phyloP scores from a whole-genome alignment of 192 early-diverging fungal genomes.

The Rhizophagus sp. region DNA sequence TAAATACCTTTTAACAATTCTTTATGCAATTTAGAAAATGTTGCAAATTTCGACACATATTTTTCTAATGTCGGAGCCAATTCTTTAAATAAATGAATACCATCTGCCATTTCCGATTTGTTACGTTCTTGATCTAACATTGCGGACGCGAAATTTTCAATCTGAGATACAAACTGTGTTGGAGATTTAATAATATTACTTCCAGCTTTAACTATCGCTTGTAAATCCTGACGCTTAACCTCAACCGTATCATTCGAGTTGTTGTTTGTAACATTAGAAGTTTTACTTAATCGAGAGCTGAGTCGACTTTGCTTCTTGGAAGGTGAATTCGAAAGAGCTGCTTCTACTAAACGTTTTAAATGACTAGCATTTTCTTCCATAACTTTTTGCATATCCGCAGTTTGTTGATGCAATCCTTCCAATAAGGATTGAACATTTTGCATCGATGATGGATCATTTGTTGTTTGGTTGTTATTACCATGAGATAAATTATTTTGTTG shows the following conservation, averaged over 20 bases:
- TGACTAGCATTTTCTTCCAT: not conserved
- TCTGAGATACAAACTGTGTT: conserved; percentile 10
- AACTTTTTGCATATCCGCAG: conserved; percentile 3
- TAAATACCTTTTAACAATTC: conserved; percentile 5
- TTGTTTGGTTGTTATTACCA: not conserved
- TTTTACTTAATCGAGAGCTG: not conserved
- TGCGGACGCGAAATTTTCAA: conserved; percentile 4
- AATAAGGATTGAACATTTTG: conserved; percentile 10
- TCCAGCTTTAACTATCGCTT: conserved; percentile 10
- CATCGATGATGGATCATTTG: not conserved
- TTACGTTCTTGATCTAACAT: not conserved
- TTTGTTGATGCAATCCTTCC: conserved; percentile 15
- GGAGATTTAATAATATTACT: not conserved
- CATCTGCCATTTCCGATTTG: not conserved
- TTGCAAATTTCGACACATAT: not conserved
- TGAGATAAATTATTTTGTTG: conserved; percentile 19
- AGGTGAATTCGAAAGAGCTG: not conserved
- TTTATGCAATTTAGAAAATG: not conserved
- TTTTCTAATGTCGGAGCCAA: conserved; percentile 7
- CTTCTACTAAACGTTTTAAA: not conserved
- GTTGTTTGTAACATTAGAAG: not conserved
- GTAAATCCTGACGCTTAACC: conserved; percentile 11
- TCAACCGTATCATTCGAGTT: conserved; percentile 1
- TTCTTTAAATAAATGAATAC: not conserved
- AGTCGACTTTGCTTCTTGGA: conserved; percentile 1